Evolutionary conservation across 1,284 basidiomycete species (phyloP).

Genomic region (Puccinia sorghi): DNA sequence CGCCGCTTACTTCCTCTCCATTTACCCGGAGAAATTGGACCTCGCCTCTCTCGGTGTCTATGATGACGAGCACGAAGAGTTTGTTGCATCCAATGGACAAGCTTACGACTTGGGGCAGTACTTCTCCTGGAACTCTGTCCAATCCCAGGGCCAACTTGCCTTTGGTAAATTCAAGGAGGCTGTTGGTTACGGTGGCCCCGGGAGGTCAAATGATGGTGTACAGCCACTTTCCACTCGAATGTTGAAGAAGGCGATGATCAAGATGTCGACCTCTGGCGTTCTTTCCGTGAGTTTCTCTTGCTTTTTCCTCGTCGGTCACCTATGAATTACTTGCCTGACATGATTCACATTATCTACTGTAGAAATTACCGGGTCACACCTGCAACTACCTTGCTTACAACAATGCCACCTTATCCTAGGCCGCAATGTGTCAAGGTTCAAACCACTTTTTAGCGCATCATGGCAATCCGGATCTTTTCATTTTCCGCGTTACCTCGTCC

Average conservation of each 20-base stretch:
- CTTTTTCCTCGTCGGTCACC: not conserved
- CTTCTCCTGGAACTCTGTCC: conserved; percentile 54
- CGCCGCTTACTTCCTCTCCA: conserved; percentile 78
- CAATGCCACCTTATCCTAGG: conserved; percentile 66
- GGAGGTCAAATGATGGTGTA: conserved; percentile 52
- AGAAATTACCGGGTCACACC: conserved; percentile 64
- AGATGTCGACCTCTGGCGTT: conserved; percentile 65
- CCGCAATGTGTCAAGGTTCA: not conserved
- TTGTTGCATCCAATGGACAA: conserved; percentile 24
- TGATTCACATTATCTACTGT: not conserved
- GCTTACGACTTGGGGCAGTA: conserved; percentile 54
- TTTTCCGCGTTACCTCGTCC: not conserved
- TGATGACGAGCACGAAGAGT: conserved; percentile 51
- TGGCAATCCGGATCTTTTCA: not conserved
- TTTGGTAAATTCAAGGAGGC: conserved; percentile 51
- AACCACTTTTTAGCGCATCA: not conserved
- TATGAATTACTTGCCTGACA: not conserved
- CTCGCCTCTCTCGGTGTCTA: conserved; percentile 55
- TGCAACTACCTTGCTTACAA: conserved; percentile 77
- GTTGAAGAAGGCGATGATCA: conserved; percentile 73
- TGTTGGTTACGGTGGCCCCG: conserved; percentile 53
- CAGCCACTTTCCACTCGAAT: conserved; percentile 65
- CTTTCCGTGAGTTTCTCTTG: conserved; percentile 58
- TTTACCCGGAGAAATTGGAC: conserved; percentile 58
- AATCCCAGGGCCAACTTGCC: conserved; percentile 51